Evolutionary conservation across 306 rosid genomes (phyloP).

Genomic region (Ormosia semicastrata): DNA sequence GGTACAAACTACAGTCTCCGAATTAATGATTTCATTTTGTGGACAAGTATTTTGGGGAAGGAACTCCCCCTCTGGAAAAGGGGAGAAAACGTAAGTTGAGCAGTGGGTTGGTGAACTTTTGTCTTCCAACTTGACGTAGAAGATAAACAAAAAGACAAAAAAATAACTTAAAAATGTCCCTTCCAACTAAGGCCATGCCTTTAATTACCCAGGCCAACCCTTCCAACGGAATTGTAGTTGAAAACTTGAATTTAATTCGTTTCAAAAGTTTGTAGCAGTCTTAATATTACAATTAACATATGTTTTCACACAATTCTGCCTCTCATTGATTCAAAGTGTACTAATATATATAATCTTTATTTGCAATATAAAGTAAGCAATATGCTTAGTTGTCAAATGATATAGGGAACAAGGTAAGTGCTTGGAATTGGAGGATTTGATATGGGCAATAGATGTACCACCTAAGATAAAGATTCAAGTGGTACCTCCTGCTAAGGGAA

Average conservation of each 20-base stretch:
- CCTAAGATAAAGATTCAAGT: not conserved
- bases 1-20: slow-evolving; percentile 24
- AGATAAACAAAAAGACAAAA: slow-evolving; percentile 48
- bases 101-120: slow-evolving; percentile 47
- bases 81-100: slow-evolving; percentile 54
- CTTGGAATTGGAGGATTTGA: not conserved
- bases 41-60: slow-evolving; percentile 73
- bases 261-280: not conserved
- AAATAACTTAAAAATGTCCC: slow-evolving; percentile 15
- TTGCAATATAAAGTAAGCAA: not conserved
- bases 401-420: not conserved
- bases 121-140: slow-evolving; percentile 47
- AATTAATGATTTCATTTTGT: slow-evolving; percentile 34
- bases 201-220: slow-evolving; percentile 34
- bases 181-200: slow-evolving; percentile 17
- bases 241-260: not conserved
- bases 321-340: not conserved
- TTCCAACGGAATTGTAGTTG: slow-evolving; percentile 19
- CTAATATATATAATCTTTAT: not conserved
- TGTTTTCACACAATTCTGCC: not conserved
- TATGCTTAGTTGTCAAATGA: not conserved
- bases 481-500: slow-evolving; percentile 9
- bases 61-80: slow-evolving; percentile 34
- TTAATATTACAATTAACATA: not conserved
- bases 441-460: not conserved